These are phyloP conservation scores for Dalechampia spathulata DNA, from an alignment of 441 rosid species.

Conservation along the genomic window DNA sequence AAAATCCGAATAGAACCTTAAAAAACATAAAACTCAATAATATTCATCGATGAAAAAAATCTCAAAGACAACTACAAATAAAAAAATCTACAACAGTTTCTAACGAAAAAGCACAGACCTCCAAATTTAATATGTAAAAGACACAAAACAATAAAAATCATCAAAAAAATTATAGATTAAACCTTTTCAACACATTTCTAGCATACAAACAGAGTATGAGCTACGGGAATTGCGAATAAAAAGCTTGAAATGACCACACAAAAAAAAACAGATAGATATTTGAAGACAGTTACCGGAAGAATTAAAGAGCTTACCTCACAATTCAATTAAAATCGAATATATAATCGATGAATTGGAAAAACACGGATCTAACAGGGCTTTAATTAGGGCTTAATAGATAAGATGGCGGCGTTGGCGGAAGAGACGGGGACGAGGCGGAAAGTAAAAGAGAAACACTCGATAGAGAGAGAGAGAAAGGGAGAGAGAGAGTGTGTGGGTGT, in stretches of 20 bases:
- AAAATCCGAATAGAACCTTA: background rate
- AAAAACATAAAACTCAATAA: background rate
- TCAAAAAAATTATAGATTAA: too few species aligned
- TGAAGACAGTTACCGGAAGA: too few species aligned
- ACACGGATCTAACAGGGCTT: background rate
- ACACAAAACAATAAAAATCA: background rate
- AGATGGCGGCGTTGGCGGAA: conserved; percentile 24
- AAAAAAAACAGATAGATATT: background rate
- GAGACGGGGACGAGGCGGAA: conserved; percentile 7
- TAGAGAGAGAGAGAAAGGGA: conserved; percentile 1
- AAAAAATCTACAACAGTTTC: background rate
- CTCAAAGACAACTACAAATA: background rate
- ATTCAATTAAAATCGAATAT: conserved; percentile 14
- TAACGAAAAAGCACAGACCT: too few species aligned
- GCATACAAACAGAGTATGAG: too few species aligned
- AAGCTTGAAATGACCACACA: background rate
- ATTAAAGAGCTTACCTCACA: conserved; percentile 21
- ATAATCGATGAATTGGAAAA: conserved; percentile 1
- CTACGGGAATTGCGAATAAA: too few species aligned
- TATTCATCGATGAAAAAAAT: background rate
- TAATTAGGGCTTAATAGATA: conserved; percentile 14
- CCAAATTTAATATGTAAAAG: too few species aligned
- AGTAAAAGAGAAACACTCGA: background rate
- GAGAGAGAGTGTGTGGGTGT: background rate
- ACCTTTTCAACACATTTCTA: too few species aligned